phyloP scores from a whole-genome alignment of 2,329 filamentous ascomycete genomes.

The Apiospora koreana region DNA sequence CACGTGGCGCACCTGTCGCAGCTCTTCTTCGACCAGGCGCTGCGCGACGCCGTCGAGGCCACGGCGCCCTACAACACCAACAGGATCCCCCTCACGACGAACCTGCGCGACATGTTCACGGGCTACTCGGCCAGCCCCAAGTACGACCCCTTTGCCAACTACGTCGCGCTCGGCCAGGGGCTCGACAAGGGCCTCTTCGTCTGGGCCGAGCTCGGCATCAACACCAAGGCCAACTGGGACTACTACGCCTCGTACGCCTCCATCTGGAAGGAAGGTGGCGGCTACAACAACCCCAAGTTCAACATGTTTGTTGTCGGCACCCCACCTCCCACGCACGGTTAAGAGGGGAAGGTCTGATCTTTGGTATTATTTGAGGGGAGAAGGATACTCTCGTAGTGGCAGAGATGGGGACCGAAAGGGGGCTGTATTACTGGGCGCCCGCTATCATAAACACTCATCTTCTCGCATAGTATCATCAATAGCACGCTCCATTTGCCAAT shows the following conservation, averaged over 20 bases:
- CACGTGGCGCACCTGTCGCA: conserved; percentile 43
- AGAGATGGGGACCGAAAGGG: neutral
- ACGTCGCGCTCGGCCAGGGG: conserved; percentile 31
- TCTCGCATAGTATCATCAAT: too few species aligned
- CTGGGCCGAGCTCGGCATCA: conserved; percentile 32
- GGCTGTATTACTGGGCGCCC: too few species aligned
- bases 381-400: neutral
- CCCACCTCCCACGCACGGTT: conserved; percentile 30
- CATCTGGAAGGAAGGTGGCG: conserved; percentile 32
- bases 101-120: conserved; percentile 30
- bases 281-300: conserved; percentile 31
- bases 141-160: conserved; percentile 53
- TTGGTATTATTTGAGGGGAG: neutral
- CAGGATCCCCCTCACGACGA: conserved; percentile 29
- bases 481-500: too few species aligned
- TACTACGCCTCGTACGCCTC: conserved; percentile 29
- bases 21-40: conserved; percentile 42
- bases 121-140: conserved; percentile 31
- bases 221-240: conserved; percentile 31
- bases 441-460: too few species aligned
- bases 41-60: conserved; percentile 38
- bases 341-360: neutral
- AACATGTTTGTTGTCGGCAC: conserved; percentile 24
- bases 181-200: conserved; percentile 27
- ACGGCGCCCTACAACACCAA: conserved; percentile 40